Percentiles rank a stretch among this genome's conserved stretches.
phyloP scores from a whole-genome alignment of 306 rosid genomes.

The Lathyrus aphaca region DNA sequence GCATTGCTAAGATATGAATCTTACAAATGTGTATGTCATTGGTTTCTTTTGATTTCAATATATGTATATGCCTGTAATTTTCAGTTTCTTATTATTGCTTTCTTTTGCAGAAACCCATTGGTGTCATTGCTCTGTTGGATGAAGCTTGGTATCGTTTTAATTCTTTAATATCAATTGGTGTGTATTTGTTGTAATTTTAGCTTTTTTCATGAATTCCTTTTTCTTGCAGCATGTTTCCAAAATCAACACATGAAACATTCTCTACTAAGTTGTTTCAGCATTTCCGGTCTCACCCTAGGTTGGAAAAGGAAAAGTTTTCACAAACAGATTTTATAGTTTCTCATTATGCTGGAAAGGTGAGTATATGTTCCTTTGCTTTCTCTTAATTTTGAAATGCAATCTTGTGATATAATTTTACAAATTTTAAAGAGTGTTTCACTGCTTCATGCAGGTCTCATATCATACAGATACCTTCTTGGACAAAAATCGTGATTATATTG shows the following conservation, averaged over 20 bases:
- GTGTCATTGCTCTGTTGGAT: conserved; percentile 86
- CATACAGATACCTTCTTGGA: conserved; percentile 88
- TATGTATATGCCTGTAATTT: conserved; percentile 27
- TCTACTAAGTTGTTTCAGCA: conserved; percentile 91
- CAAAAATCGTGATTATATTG: conserved; percentile 97
- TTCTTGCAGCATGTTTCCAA: conserved; percentile 93
- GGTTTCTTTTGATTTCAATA: conserved; percentile 12
- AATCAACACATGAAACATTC: conserved; percentile 90
- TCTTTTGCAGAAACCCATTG: conserved; percentile 92
- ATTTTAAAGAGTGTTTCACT: conserved; percentile 28
- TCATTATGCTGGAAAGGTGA: conserved; percentile 99
- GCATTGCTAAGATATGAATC: conserved; percentile 22
- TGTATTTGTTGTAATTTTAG: conserved; percentile 41
- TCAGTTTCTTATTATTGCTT: conserved; percentile 45
- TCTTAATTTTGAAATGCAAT: conserved; percentile 23
- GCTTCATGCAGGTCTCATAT: conserved; percentile 75
- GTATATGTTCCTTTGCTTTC: conserved; percentile 31
- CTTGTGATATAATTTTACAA: conserved; percentile 15
- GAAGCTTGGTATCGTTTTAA: conserved; percentile 89
- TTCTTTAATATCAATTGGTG: conserved; percentile 59
- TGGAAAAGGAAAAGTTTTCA: conserved; percentile 84
- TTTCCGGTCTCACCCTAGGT: conserved; percentile 70
- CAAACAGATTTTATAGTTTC: conserved; percentile 88
- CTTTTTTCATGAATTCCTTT: conserved; percentile 52
- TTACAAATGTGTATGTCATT: not conserved